A percentile compares a stretch with the other conserved stretches of the same genome.
These are phyloP conservation scores for Aureobasidium zeae DNA, from an alignment of 2,329 filamentous ascomycete species.

Conservation along the genomic window DNA sequence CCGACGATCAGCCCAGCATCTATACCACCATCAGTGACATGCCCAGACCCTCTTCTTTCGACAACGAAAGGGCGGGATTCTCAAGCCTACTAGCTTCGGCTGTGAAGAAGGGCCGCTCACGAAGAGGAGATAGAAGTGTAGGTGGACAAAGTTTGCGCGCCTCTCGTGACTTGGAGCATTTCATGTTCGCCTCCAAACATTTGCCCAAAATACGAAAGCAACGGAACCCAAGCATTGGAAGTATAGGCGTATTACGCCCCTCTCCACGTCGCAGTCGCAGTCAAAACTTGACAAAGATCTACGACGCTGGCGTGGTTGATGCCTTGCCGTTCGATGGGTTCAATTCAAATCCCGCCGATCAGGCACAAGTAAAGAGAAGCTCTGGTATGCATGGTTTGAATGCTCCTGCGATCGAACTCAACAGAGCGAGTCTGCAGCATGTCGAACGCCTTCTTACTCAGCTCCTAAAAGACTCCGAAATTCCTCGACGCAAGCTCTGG, in stretches of 20 bases:
- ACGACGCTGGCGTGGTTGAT: slow-evolving; percentile 21
- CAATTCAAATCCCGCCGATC: not conserved
- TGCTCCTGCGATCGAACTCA: slow-evolving; percentile 71
- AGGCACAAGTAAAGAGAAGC: slow-evolving; percentile 51
- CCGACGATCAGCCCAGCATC: slow-evolving; percentile 78
- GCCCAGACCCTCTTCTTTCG: slow-evolving; percentile 42
- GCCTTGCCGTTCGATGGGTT: slow-evolving; percentile 2
- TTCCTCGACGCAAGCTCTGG: slow-evolving; percentile 70
- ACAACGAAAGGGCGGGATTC: slow-evolving; percentile 66
- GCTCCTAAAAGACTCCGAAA: slow-evolving; percentile 64
- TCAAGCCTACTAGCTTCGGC: slow-evolving; percentile 58
- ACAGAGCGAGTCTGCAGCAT: slow-evolving; percentile 77
- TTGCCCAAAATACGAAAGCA: slow-evolving; percentile 56
- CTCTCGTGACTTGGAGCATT: slow-evolving; percentile 52
- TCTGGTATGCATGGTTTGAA: slow-evolving; percentile 70
- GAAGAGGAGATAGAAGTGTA: slow-evolving; percentile 62
- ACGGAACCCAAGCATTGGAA: slow-evolving; percentile 77
- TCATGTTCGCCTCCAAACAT: slow-evolving; percentile 57
- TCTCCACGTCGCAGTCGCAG: slow-evolving; percentile 59
- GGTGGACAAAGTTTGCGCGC: slow-evolving; percentile 56
- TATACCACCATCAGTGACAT: slow-evolving; percentile 53
- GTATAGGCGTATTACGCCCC: slow-evolving; percentile 58
- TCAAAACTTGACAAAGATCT: slow-evolving; percentile 42
- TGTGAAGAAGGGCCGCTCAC: slow-evolving; percentile 65
- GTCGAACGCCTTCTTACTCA: slow-evolving; percentile 78